A percentile compares a stretch with the other conserved stretches of the same genome.
Conservation (phyloP, 1,284 basidiomycete species). For the Wolfiporia cocos region DNA sequence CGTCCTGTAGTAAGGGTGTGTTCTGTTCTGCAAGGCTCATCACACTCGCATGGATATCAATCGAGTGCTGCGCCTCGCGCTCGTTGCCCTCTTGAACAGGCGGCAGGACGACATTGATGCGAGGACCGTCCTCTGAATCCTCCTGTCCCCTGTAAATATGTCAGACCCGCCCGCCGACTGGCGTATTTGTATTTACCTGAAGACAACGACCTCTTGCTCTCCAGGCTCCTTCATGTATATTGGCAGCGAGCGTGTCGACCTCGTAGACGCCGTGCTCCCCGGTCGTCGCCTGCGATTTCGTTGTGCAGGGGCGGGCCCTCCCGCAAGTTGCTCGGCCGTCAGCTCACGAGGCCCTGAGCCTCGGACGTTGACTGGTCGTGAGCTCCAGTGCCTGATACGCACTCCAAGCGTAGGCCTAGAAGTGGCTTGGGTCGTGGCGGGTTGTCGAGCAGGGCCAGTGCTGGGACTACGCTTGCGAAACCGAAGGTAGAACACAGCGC, state of each 20-base stretch:
- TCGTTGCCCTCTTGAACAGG: conserved; percentile 26
- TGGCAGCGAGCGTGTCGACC: conserved; percentile 68
- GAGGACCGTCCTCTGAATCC: conserved; percentile 26
- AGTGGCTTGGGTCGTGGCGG: background rate
- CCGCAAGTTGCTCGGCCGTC: conserved; percentile 27
- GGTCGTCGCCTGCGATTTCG: conserved; percentile 35
- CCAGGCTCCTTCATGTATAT: conserved; percentile 76
- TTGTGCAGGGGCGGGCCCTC: conserved; percentile 12
- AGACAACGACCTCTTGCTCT: conserved; percentile 71
- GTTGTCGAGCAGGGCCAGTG: background rate
- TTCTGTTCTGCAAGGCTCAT: conserved; percentile 11
- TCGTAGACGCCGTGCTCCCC: conserved; percentile 51
- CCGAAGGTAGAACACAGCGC: conserved; percentile 1
- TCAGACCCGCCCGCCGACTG: background rate
- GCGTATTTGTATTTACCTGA: conserved; percentile 35
- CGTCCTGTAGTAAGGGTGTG: conserved; percentile 19
- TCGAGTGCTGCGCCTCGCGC: conserved; percentile 15
- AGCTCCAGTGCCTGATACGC: conserved; percentile 12
- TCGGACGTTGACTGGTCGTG: conserved; percentile 13
- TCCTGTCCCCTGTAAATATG: conserved; percentile 31
- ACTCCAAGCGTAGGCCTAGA: background rate
- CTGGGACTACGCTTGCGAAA: conserved; percentile 1
- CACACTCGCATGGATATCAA: conserved; percentile 13
- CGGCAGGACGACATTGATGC: conserved; percentile 27
- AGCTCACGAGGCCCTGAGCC: conserved; percentile 22